Conservation (phyloP, 2,329 filamentous ascomycete genomes). For the Diaporthe citriasiana region DNA sequence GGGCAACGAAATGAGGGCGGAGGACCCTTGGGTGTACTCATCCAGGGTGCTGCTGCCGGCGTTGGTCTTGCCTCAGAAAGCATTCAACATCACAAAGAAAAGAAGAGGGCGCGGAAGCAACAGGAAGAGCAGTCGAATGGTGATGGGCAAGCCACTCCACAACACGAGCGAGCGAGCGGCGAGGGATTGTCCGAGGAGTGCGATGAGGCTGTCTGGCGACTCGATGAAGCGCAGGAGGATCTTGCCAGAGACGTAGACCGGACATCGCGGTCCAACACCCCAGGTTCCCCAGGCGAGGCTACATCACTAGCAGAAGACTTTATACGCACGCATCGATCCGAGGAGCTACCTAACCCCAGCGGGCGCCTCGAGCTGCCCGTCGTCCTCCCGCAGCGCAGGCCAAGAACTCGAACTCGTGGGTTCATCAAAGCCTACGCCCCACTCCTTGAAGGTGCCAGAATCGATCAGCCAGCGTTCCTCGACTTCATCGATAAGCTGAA, state of each 20-base stretch:
- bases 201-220: slow-evolving; percentile 37
- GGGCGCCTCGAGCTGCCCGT: slow-evolving; percentile 58
- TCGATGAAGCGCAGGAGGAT: slow-evolving; percentile 40
- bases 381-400: slow-evolving; percentile 67
- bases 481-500: slow-evolving; percentile 64
- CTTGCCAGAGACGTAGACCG: slow-evolving; percentile 15
- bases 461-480: slow-evolving; percentile 63
- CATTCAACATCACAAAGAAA: slow-evolving; percentile 43
- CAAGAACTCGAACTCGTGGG: slow-evolving; percentile 61
- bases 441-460: slow-evolving; percentile 59
- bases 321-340: slow-evolving; percentile 21
- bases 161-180: background rate
- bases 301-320: slow-evolving; percentile 34
- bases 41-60: slow-evolving; percentile 41
- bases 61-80: slow-evolving; percentile 44
- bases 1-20: background rate
- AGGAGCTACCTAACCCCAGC: background rate
- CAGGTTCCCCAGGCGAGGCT: background rate
- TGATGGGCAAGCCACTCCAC: background rate
- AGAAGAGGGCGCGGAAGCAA: slow-evolving; percentile 41
- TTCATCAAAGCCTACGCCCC: slow-evolving; percentile 69
- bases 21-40: slow-evolving; percentile 37
- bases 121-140: background rate
- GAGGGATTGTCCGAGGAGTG: background rate
- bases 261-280: background rate